Conservation (phyloP, 768 basidiomycete genomes). For the Leucogyrophana mollusca region DNA sequence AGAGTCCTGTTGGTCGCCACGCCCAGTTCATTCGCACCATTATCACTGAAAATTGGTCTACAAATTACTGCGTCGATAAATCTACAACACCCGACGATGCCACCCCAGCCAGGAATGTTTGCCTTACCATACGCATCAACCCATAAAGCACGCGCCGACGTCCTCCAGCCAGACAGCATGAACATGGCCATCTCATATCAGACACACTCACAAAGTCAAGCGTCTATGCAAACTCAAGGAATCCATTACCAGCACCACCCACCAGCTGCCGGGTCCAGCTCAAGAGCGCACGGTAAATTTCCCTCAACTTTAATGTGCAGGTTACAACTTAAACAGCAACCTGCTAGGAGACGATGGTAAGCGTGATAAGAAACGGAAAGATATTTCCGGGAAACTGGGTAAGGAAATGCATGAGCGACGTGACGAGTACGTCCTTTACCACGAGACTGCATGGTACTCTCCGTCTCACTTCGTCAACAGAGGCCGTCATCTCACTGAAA, state of each 20-base stretch:
- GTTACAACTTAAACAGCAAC: background rate
- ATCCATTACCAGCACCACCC: slow-evolving; percentile 38
- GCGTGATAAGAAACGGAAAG: slow-evolving; percentile 68
- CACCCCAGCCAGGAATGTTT: slow-evolving; percentile 71
- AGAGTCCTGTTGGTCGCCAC: no score
- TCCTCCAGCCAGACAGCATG: slow-evolving; percentile 22
- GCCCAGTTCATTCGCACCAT: no score
- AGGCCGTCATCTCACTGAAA: slow-evolving; percentile 61
- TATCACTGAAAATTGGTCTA: no score
- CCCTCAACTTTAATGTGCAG: slow-evolving; percentile 4
- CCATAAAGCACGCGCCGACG: slow-evolving; percentile 39
- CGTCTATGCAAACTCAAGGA: slow-evolving; percentile 21
- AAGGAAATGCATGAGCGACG: slow-evolving; percentile 74
- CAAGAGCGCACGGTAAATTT: slow-evolving; percentile 41
- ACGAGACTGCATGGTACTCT: slow-evolving; percentile 5
- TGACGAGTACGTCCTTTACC: slow-evolving; percentile 62
- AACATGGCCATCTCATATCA: slow-evolving; percentile 14
- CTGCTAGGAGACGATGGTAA: slow-evolving; percentile 39
- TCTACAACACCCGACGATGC: slow-evolving; percentile 41
- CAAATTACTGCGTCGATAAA: no score
- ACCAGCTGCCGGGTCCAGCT: slow-evolving; percentile 41
- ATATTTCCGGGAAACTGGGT: slow-evolving; percentile 64
- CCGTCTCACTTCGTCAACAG: slow-evolving; percentile 29
- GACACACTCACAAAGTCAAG: slow-evolving; percentile 6
- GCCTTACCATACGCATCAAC: slow-evolving; percentile 54